phyloP scores from a whole-genome alignment of 352 stramenopile species.

The Globisporangium solare region DNA sequence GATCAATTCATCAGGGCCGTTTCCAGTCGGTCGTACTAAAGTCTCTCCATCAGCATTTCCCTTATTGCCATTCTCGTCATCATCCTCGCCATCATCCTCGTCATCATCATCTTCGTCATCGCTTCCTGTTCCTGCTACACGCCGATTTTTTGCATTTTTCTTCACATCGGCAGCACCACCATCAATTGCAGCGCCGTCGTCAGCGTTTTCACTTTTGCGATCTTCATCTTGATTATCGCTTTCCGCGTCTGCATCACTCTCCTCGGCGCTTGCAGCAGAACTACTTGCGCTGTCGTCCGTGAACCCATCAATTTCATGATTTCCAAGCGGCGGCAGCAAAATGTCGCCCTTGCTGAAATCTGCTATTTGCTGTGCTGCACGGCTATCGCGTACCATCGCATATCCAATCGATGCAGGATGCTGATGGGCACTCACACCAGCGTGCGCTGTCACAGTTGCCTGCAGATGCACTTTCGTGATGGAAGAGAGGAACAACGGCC shows the following conservation, averaged over 20 bases:
- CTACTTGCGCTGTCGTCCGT: slow-evolving; percentile 73
- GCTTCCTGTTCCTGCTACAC: neutral
- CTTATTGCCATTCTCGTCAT: slow-evolving; percentile 5
- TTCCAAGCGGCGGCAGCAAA: slow-evolving; percentile 38
- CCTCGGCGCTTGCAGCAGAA: slow-evolving; percentile 55
- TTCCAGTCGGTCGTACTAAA: neutral
- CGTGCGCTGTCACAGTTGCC: slow-evolving; percentile 16
- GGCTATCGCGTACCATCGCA: slow-evolving; percentile 38
- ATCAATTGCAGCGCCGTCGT: neutral
- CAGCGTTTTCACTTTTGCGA: slow-evolving; percentile 6
- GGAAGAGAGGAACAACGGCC: slow-evolving; percentile 54
- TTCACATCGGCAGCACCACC: slow-evolving; percentile 7
- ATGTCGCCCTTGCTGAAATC: slow-evolving; percentile 49
- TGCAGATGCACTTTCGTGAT: slow-evolving; percentile 48
- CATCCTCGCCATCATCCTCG: slow-evolving; percentile 14
- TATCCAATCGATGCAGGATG: slow-evolving; percentile 50
- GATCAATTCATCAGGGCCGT: neutral
- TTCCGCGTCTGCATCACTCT: slow-evolving; percentile 16
- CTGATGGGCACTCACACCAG: slow-evolving; percentile 20
- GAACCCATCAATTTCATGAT: slow-evolving; percentile 71
- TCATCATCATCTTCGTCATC: slow-evolving; percentile 11
- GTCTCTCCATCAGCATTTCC: neutral
- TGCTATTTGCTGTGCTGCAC: slow-evolving; percentile 20
- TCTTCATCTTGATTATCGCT: slow-evolving; percentile 16
- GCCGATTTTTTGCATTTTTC: neutral